Evolutionary conservation across 768 basidiomycete genomes (phyloP).

Genomic region (Agrocybe pediades): DNA sequence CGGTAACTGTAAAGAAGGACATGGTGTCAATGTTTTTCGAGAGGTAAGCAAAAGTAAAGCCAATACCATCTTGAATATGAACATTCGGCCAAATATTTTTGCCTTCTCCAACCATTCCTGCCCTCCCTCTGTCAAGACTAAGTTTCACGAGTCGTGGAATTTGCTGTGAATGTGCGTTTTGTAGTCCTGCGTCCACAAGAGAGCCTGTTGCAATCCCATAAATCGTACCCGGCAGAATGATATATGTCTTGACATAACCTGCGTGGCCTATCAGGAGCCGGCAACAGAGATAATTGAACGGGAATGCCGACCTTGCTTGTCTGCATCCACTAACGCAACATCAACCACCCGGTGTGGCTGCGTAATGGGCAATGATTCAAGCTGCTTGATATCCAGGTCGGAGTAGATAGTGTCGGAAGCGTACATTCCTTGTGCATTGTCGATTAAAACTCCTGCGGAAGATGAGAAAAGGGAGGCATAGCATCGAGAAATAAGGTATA

Average conservation of each 20-base stretch:
- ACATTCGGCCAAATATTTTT: conserved; percentile 63
- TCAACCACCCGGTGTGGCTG: conserved; percentile 55
- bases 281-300: too few species aligned
- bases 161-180: conserved; percentile 51
- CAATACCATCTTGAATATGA: conserved; percentile 48
- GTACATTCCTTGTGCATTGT: conserved; percentile 43
- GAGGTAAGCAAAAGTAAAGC: not conserved
- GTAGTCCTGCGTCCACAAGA: conserved; percentile 52
- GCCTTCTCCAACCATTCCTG: conserved; percentile 58
- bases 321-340: conserved; percentile 45
- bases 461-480: not conserved
- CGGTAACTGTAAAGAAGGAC: conserved; percentile 32
- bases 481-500: not conserved
- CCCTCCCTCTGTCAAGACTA: conserved; percentile 43
- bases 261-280: not conserved
- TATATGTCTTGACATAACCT: conserved; percentile 55
- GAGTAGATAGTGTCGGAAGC: conserved; percentile 42
- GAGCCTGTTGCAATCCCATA: conserved; percentile 48
- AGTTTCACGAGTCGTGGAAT: conserved; percentile 46
- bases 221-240: conserved; percentile 55
- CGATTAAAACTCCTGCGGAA: conserved; percentile 37
- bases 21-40: not conserved
- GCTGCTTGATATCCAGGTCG: conserved; percentile 46
- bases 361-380: conserved; percentile 45
- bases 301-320: conserved; percentile 42